Percentiles rank a stretch among this genome's conserved stretches.
phyloP scores from a whole-genome alignment of 129 eudicot species.

The Erigeron canadensis region DNA sequence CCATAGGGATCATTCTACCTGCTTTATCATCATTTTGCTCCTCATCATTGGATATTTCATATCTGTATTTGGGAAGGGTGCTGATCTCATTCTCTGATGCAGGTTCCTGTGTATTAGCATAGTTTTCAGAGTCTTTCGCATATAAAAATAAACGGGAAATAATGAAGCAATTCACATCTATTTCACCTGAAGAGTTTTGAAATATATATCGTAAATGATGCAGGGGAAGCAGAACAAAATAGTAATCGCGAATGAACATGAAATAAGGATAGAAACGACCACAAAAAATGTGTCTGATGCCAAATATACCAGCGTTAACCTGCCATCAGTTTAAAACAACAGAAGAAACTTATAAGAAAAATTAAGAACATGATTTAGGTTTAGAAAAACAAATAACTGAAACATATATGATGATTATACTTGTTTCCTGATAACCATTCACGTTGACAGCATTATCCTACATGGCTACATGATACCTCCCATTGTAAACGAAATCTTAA shows the following conservation, averaged over 20 bases:
- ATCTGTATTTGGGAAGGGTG: constrained; percentile 58
- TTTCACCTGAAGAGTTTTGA: constrained; percentile 64
- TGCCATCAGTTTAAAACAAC: constrained; percentile 29
- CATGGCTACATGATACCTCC: not conserved
- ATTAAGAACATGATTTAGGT: not conserved
- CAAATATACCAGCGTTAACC: constrained; percentile 72
- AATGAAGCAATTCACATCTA: not conserved
- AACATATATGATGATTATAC: constrained; percentile 7
- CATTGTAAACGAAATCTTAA: not conserved
- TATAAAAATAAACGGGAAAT: not conserved
- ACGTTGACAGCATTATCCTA: not conserved
- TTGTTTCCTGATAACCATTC: not conserved
- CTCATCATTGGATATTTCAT: constrained; percentile 34
- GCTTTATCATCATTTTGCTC: constrained; percentile 42
- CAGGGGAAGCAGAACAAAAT: constrained; percentile 76
- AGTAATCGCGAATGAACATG: constrained; percentile 58
- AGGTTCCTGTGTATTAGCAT: not conserved
- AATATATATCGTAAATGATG: constrained; percentile 64
- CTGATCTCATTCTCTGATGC: constrained; percentile 66
- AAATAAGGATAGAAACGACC: constrained; percentile 58
- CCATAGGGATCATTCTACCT: constrained; percentile 64
- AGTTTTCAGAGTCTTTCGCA: not conserved
- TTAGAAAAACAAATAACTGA: not conserved
- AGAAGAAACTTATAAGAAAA: not conserved
- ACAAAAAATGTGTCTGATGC: constrained; percentile 80